Evolutionary conservation across 345 rosid genomes (phyloP).

Genomic region (Pistacia atlantica): DNA sequence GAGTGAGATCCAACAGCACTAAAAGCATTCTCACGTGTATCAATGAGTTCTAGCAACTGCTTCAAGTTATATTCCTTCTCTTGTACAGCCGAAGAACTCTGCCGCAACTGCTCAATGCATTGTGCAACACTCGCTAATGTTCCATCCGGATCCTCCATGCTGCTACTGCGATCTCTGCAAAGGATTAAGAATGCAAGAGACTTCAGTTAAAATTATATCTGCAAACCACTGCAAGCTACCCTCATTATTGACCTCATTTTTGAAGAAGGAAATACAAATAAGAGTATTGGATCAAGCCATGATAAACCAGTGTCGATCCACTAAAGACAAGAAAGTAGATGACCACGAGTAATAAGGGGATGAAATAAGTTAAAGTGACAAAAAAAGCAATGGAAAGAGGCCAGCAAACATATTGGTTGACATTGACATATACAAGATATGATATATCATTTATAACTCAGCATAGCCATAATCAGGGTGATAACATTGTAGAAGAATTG

Average conservation of each 20-base stretch:
- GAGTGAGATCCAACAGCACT: slow-evolving; percentile 99
- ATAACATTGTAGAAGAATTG: not conserved
- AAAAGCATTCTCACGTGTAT: slow-evolving; percentile 92
- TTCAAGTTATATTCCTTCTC: slow-evolving; percentile 87
- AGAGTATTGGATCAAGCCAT: not conserved
- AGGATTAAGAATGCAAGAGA: slow-evolving; percentile 30
- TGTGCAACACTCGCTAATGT: slow-evolving; percentile 99
- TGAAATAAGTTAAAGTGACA: not conserved
- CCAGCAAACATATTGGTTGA: not conserved
- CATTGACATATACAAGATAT: not conserved
- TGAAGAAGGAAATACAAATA: not conserved
- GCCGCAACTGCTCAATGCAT: slow-evolving; percentile 96
- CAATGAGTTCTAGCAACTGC: slow-evolving; percentile 92
- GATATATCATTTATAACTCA: not conserved
- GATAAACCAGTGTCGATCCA: not conserved
- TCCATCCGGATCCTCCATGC: slow-evolving; percentile 99
- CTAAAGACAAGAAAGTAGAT: not conserved
- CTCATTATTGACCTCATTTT: not conserved
- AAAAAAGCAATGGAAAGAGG: not conserved
- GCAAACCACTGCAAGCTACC: not conserved
- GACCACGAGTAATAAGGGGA: not conserved
- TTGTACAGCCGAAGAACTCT: slow-evolving; percentile 80
- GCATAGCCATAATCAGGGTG: not conserved
- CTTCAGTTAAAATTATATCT: slow-evolving; percentile 16
- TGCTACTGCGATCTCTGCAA: slow-evolving; percentile 83